Evolutionary conservation across 2,329 filamentous ascomycete genomes (phyloP), one percentile per base, ranked within the genome.

Genomic region (Fusarium sp.): DNA sequence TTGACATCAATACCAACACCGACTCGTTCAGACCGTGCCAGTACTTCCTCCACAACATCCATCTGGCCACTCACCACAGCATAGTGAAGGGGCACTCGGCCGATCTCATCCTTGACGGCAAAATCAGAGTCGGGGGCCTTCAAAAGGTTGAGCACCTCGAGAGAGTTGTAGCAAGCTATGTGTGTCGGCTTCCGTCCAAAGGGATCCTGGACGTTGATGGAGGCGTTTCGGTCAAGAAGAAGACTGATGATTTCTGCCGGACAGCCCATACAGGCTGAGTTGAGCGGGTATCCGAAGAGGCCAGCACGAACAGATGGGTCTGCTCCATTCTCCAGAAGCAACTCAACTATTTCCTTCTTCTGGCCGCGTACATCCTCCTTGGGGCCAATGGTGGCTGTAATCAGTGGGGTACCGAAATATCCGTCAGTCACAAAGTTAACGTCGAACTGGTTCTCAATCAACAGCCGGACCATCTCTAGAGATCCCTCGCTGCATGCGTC

Each of bases 151-250:
- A 73, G 18, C 9, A 45, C 59, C 6, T 59, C 35, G 3, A 71
- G 41, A 9, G 64, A 68, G 11, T 65, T 68, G 13, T 65, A 72
- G 9, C 68, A 68, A 6, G 64, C 68, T 16, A 71, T 7, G 20
- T 68, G 70, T 13, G 18, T n/a, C 5, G 60, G 27, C 5, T 57
- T 68, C 14, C 61, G n/a, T 6, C 35, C 18, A 10, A 27, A 27
- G 2, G 41, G 20, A 16, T 71, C 65, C 22, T 31, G n/a, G 31
- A 62, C 58, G n/a, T 65, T 14, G 13, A 22, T 31, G 14, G 54
- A 27, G 5, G 33, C 54, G 16, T 24, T 33, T 14, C 9, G 11
- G 14, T 57, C 54, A 22, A 57, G 54, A 20, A 57, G 33, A 18
- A 57, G 22, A 2, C 6, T 24, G 54, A 57, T 13, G 18, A 57